Percentiles rank a stretch among this genome's conserved stretches.
phyloP scores from a whole-genome alignment of 495 filamentous ascomycete species.

The Alectoria sarmentosa region DNA sequence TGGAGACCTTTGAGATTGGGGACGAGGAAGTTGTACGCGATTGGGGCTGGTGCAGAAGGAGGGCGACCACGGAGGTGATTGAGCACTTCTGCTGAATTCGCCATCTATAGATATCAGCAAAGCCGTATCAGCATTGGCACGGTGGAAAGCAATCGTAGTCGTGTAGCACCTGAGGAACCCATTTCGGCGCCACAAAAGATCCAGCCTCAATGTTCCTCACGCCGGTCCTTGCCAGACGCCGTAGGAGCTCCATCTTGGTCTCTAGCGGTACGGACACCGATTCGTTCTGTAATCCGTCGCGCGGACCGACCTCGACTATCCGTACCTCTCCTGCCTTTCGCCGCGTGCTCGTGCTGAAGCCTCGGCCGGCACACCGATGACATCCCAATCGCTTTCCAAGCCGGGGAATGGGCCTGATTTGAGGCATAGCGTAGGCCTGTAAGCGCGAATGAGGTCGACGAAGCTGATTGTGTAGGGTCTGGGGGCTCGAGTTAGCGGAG shows the following conservation, averaged over 20 bases:
- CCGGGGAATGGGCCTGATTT: background rate
- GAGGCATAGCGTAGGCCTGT: background rate
- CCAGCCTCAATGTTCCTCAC: conserved; percentile 87
- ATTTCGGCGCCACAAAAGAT: conserved; percentile 93
- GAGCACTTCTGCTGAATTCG: conserved; percentile 77
- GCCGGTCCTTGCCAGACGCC: conserved; percentile 74
- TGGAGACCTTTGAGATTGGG: conserved; percentile 82
- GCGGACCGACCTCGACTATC: conserved; percentile 88
- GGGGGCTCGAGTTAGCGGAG: background rate
- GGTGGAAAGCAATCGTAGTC: background rate
- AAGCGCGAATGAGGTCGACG: background rate
- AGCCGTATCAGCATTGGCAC: background rate
- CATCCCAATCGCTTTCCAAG: background rate
- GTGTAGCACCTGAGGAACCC: conserved; percentile 79
- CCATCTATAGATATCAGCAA: conserved; percentile 58
- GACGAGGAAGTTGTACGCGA: conserved; percentile 89
- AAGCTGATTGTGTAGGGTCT: background rate
- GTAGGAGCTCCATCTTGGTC: conserved; percentile 81
- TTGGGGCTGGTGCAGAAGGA: conserved; percentile 51
- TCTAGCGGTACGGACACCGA: conserved; percentile 70
- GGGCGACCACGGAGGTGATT: conserved; percentile 57
- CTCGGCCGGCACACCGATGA: background rate
- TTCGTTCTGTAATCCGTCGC: conserved; percentile 96
- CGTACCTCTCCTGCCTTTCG: conserved; percentile 41
- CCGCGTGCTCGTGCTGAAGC: conserved; percentile 13